Evolutionary conservation across 139 green algal genomes (phyloP).

Genomic region (Picochlorum sp.): DNA sequence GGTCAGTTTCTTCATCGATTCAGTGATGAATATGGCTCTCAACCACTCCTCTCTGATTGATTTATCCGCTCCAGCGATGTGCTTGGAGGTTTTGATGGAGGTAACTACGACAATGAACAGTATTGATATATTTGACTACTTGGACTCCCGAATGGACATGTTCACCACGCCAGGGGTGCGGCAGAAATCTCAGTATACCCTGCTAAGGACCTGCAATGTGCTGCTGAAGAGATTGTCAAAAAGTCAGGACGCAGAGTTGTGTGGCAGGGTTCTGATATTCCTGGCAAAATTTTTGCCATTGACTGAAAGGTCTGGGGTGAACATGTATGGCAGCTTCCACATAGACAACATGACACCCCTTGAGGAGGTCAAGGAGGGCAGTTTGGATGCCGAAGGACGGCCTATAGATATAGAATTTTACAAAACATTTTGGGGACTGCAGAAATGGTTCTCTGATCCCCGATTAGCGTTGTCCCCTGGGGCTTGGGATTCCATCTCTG

Average conservation of each 20-base stretch:
- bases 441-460: slow-evolving; percentile 34
- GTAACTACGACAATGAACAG: slow-evolving; percentile 12
- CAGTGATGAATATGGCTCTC: slow-evolving; percentile 12
- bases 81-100: slow-evolving; percentile 31
- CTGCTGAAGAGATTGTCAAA: slow-evolving; percentile 50
- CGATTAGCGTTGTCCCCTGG: slow-evolving; percentile 6
- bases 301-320: slow-evolving; percentile 47
- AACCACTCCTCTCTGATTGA: slow-evolving; percentile 8
- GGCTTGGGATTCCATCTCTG: slow-evolving; percentile 21
- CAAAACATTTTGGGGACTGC: slow-evolving; percentile 69
- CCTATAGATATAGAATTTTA: slow-evolving; percentile 57
- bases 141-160: slow-evolving; percentile 17
- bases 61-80: slow-evolving; percentile 6
- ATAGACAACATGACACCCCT: slow-evolving; percentile 37
- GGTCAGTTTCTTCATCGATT: slow-evolving; percentile 24
- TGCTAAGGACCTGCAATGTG: slow-evolving; percentile 55
- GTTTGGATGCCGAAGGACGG: slow-evolving; percentile 34
- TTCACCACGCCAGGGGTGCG: slow-evolving; percentile 13
- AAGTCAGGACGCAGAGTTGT: slow-evolving; percentile 37
- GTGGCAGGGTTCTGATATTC: slow-evolving; percentile 48
- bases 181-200: slow-evolving; percentile 25
- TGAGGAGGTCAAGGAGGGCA: slow-evolving; percentile 40
- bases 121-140: slow-evolving; percentile 27
- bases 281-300: slow-evolving; percentile 47
- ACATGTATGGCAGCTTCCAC: slow-evolving; percentile 44